Conservation (phyloP, 331 rosid species). For the Arachis monticola region DNA sequence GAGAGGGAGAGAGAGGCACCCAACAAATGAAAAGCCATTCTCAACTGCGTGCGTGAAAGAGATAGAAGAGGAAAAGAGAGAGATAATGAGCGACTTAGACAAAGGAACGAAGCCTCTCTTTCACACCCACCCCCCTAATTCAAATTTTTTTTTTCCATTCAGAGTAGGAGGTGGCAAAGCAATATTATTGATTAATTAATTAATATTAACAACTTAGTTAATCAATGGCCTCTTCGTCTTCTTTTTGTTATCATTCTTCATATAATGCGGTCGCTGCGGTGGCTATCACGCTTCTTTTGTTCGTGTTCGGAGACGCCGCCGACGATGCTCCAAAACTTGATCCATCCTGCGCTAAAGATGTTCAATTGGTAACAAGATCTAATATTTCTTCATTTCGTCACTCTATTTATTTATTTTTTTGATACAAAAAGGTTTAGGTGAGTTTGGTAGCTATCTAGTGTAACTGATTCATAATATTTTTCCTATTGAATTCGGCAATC, state of each 20-base stretch:
- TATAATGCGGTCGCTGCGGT: constrained; percentile 27
- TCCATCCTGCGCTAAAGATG: constrained; percentile 24
- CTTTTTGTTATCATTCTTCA: background rate
- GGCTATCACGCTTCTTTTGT: constrained; percentile 40
- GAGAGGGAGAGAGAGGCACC: background rate
- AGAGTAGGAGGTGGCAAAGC: background rate
- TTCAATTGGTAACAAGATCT: constrained; percentile 55
- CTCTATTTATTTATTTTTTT: too few relatives aligned
- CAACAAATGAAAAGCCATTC: background rate
- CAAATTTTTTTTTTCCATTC: background rate
- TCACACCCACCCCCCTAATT: background rate
- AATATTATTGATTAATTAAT: background rate
- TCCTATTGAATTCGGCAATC: background rate
- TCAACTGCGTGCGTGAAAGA: background rate
- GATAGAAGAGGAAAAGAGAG: background rate
- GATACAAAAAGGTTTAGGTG: too few relatives aligned
- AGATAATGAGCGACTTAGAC: background rate
- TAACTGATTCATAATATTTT: too few relatives aligned
- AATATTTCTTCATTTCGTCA: background rate
- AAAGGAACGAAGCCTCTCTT: background rate
- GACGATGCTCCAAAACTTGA: constrained; percentile 11
- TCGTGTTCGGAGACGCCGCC: constrained; percentile 34
- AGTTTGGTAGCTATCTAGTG: too few relatives aligned
- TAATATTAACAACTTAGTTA: background rate
- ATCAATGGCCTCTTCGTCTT: constrained; percentile 37